Evolutionary conservation across 2,329 filamentous ascomycete species (phyloP), one percentile per base, ranked within the genome.

Genomic region (Neoascochyta sp.): DNA sequence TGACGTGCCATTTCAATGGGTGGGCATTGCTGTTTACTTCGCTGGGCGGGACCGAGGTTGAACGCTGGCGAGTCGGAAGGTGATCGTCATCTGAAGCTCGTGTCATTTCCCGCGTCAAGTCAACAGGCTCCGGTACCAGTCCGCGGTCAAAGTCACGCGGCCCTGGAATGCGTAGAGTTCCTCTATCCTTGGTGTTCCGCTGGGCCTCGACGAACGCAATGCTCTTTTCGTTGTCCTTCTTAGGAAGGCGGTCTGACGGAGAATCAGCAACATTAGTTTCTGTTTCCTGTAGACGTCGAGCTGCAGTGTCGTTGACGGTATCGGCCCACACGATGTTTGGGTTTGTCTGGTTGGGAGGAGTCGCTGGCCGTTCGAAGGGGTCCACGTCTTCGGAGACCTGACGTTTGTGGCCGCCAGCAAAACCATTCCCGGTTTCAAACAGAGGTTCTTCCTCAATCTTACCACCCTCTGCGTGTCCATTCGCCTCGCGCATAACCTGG

Each of bases 131-230:
- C 3, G 89, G 89, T 7, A 80, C 70, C 39, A 86, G 74, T 15
- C 90, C 92, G 28, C 79, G 78, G 50, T 98, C 92, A 27, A 83
- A 89, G 54, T 96, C 92, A 48, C 89, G 74, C 1, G 92, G 92
- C 12, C 89, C 89, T 0, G 92, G 92, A 49, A 98, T 96, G 22
- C 87, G 82, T 23, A 96, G 67, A 0, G 88, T 79, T 18, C 81
- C 80, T 30, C 79, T 81, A 33, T 84, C 81, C 40, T 80, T 78
- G 2, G 71, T 72, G 33, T 86, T 82, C 20, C 88, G 78, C 59
- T 95, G 90, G 17, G 83, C 81, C 59, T 95, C 80, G 9, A 95
- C 62, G 50, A 96, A 92, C 5, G 84, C 84, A 52, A 95, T 93
- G 53, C 94, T 86, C 39, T 89, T 83, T 32, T 87, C 83, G 24